Percentiles rank a stretch among this genome's conserved stretches.
Conservation (phyloP, 2,329 filamentous ascomycete species). For the Macrophomina tecta region DNA sequence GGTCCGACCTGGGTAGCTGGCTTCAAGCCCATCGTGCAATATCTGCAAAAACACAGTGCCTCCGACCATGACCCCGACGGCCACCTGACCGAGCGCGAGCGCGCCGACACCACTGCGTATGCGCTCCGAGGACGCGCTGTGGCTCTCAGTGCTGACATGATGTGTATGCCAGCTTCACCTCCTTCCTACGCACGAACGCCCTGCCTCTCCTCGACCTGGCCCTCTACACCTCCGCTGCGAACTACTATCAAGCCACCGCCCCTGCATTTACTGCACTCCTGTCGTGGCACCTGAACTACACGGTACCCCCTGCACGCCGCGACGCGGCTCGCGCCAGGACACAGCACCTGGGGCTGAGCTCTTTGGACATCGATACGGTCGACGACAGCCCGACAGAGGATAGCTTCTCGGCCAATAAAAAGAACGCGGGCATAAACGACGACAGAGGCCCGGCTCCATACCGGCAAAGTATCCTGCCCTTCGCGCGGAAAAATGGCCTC, state of each 20-base stretch:
- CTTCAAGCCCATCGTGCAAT: conserved; percentile 65
- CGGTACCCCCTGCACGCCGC: conserved; percentile 76
- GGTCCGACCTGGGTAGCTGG: conserved; percentile 64
- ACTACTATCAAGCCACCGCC: conserved; percentile 79
- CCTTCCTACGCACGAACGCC: conserved; percentile 77
- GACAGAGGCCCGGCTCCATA: conserved; percentile 47
- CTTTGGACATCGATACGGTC: conserved; percentile 52
- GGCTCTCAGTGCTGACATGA: conserved; percentile 26
- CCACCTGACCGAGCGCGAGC: conserved; percentile 39
- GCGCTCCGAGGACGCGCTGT: conserved; percentile 26
- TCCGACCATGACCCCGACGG: conserved; percentile 40
- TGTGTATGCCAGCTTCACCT: conserved; percentile 50
- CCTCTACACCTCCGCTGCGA: conserved; percentile 87
- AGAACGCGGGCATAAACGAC: conserved; percentile 43
- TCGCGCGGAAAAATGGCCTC: conserved; percentile 64
- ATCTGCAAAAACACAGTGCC: conserved; percentile 52
- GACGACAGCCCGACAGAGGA: conserved; percentile 34
- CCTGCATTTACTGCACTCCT: conserved; percentile 82
- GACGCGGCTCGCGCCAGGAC: conserved; percentile 73
- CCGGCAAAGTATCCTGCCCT: conserved; percentile 49
- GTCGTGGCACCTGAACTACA: conserved; percentile 87
- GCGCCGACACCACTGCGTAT: conserved; percentile 51
- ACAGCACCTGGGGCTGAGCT: conserved; percentile 54
- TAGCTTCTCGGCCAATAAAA: conserved; percentile 45
- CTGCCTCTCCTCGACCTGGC: conserved; percentile 81